Percentiles rank a stretch among this genome's conserved stretches.
These are phyloP conservation scores for Umbelopsis isabellina DNA, from an alignment of 192 early-diverging fungal genomes.

Conservation along the genomic window DNA sequence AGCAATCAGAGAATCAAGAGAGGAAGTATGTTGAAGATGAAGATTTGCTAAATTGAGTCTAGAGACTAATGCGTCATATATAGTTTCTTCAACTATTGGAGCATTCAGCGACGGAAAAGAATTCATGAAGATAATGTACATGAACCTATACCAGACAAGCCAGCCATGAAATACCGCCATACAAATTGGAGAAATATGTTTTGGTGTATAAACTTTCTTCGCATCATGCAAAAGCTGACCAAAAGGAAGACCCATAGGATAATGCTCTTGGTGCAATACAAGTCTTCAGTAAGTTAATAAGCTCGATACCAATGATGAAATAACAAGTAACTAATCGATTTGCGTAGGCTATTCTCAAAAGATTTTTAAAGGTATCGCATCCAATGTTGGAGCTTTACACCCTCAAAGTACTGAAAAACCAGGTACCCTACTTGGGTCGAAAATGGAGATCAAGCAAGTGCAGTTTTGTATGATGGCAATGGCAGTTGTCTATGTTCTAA, in stretches of 20 bases:
- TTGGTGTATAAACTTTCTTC: constrained; percentile 71
- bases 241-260: constrained; percentile 79
- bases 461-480: constrained; percentile 14
- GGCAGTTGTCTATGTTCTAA: constrained; percentile 20
- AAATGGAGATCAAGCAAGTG: constrained; percentile 75
- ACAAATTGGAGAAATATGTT: constrained; percentile 65
- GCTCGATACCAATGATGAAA: not conserved
- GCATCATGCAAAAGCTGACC: constrained; percentile 80
- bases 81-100: constrained; percentile 34
- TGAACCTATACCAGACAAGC: constrained; percentile 17
- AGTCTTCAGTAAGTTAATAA: constrained; percentile 57
- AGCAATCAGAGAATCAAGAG: constrained; percentile 53
- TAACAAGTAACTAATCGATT: not conserved
- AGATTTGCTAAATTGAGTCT: too few relatives aligned
- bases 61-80: not conserved
- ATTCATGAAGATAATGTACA: not conserved
- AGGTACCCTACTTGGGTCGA: constrained; percentile 76
- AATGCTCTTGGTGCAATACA: constrained; percentile 81
- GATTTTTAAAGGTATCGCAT: constrained; percentile 74
- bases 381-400: constrained; percentile 69
- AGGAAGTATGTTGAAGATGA: constrained; percentile 36
- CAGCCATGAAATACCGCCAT: constrained; percentile 28
- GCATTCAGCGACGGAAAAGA: constrained; percentile 11
- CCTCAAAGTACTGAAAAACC: constrained; percentile 80
- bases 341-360: constrained; percentile 69